Evolutionary conservation across 768 basidiomycete genomes (phyloP).

Genomic region (Tricholoma saponaceum): DNA sequence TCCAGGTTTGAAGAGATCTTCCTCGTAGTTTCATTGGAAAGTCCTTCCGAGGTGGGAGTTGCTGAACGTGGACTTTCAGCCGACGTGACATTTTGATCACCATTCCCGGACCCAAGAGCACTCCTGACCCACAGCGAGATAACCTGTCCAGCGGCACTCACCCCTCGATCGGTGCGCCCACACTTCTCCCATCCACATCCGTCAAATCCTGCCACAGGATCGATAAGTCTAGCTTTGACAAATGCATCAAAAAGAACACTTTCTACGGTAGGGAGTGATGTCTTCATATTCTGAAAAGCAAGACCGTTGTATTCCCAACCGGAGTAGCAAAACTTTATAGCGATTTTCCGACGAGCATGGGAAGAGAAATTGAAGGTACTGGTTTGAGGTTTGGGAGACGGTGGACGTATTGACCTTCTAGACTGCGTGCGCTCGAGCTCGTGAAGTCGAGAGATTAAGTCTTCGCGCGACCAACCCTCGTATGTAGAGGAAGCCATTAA

Average conservation of each 20-base stretch:
- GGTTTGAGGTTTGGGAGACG: slow-evolving; percentile 15
- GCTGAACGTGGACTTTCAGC: slow-evolving; percentile 1
- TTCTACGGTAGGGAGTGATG: slow-evolving; percentile 88
- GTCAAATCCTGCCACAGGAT: slow-evolving; percentile 67
- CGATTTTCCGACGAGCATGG: slow-evolving; percentile 83
- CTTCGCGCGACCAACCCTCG: slow-evolving; percentile 45
- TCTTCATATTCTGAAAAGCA: slow-evolving; percentile 68
- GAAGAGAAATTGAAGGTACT: slow-evolving; percentile 57
- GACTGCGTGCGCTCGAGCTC: slow-evolving; percentile 44
- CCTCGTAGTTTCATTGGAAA: neutral
- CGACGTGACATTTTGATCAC: slow-evolving; percentile 10
- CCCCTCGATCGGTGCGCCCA: slow-evolving; percentile 92
- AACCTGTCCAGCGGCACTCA: slow-evolving; percentile 93
- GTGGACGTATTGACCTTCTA: slow-evolving; percentile 19
- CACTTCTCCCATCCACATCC: slow-evolving; percentile 91
- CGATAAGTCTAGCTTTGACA: slow-evolving; percentile 72
- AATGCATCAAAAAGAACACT: slow-evolving; percentile 79
- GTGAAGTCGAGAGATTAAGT: slow-evolving; percentile 62
- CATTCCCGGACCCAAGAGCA: slow-evolving; percentile 34
- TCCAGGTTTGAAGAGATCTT: no score
- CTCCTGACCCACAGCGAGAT: slow-evolving; percentile 89
- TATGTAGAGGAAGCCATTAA: slow-evolving; percentile 28
- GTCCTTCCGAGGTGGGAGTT: neutral
- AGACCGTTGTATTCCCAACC: slow-evolving; percentile 92
- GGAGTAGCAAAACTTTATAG: slow-evolving; percentile 88